These are phyloP conservation scores for Solanum sejunctum DNA, from an alignment of 257 asterid genomes.

Conservation along the genomic window DNA sequence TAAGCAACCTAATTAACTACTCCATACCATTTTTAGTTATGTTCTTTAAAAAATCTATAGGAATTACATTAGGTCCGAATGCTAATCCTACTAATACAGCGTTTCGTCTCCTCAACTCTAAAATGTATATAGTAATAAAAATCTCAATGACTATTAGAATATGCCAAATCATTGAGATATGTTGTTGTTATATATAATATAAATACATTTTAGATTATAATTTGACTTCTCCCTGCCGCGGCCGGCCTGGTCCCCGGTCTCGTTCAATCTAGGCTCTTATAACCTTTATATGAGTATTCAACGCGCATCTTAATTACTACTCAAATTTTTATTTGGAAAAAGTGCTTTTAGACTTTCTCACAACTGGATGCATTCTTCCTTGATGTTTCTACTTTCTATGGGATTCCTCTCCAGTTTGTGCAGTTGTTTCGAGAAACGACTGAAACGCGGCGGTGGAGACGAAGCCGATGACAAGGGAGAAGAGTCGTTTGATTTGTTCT, in stretches of 20 bases:
- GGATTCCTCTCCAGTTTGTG: constrained; percentile 27
- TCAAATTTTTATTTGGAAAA: neutral
- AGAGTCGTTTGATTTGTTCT: constrained; percentile 31
- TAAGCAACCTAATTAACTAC: no score
- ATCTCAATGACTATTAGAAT: no score
- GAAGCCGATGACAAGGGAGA: constrained; percentile 20
- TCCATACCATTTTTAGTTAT: rapidly evolving
- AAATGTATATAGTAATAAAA: no score
- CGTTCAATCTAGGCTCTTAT: neutral
- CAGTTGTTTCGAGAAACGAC: constrained; percentile 29
- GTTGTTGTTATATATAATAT: no score
- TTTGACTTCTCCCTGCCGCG: no score
- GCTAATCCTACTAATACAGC: no score
- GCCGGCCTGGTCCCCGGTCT: neutral
- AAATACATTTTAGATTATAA: no score
- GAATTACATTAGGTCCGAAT: no score
- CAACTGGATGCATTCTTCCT: neutral
- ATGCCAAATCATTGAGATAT: no score
- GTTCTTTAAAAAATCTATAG: no score
- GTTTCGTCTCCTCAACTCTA: no score
- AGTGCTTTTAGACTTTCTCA: neutral
- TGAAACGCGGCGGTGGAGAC: constrained; percentile 10
- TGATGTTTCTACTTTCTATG: constrained; percentile 22
- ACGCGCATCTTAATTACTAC: neutral
- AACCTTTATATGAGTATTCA: neutral